phyloP scores from a whole-genome alignment of 768 basidiomycete genomes.

The Russula griseocarnosa region DNA sequence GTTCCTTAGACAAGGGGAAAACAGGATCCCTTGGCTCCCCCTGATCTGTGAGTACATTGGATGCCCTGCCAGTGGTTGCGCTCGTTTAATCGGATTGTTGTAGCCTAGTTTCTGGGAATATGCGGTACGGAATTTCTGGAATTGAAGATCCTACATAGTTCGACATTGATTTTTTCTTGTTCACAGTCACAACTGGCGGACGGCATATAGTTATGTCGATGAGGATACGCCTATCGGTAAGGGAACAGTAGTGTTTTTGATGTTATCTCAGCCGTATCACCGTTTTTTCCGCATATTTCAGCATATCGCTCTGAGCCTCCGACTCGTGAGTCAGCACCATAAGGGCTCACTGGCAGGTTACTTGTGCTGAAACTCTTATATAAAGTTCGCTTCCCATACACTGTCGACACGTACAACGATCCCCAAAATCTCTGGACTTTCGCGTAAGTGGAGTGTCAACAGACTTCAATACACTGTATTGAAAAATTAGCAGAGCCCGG shows the following conservation, averaged over 20 bases:
- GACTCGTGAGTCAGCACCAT: constrained; percentile 17
- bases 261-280: neutral
- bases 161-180: neutral
- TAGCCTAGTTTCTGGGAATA: constrained; percentile 20
- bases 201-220: constrained; percentile 19
- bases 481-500: constrained; percentile 16
- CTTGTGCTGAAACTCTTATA: constrained; percentile 1
- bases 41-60: constrained; percentile 36
- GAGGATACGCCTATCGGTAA: constrained; percentile 23
- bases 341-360: neutral
- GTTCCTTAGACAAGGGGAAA: neutral
- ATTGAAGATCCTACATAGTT: no score
- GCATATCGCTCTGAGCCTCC: constrained; percentile 24
- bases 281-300: neutral
- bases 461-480: neutral
- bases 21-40: constrained; percentile 39
- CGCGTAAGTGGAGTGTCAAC: constrained; percentile 38
- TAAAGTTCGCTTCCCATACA: constrained; percentile 58
- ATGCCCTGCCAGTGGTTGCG: neutral
- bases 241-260: neutral
- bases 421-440: constrained; percentile 58
- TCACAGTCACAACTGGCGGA: constrained; percentile 25
- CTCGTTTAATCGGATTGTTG: constrained; percentile 8
- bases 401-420: constrained; percentile 58
- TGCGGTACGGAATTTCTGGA: constrained; percentile 5